Conservation (phyloP, 2,329 filamentous ascomycete genomes). For the Metarhizium anisopliae region DNA sequence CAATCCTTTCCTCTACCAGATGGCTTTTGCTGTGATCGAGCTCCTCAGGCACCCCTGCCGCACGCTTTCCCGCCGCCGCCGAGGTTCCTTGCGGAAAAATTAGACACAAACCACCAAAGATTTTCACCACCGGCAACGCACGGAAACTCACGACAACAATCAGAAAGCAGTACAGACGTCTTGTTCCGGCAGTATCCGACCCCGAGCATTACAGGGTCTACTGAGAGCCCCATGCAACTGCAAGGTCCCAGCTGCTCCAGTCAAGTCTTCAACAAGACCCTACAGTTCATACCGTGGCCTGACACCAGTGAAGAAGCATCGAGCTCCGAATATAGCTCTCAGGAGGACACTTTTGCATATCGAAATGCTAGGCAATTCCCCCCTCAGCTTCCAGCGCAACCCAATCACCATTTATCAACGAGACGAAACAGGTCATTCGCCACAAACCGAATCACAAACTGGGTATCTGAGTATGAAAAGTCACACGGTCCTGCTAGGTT, state of each 20-base stretch:
- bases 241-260: neutral
- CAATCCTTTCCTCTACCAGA: conserved; percentile 12
- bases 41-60: neutral
- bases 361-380: conserved; percentile 22
- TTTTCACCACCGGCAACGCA: neutral
- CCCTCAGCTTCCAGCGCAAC: conserved; percentile 21
- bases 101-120: neutral
- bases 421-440: conserved; percentile 17
- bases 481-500: conserved; percentile 14
- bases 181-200: neutral
- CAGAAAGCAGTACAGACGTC: neutral
- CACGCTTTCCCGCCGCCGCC: neutral
- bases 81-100: neutral
- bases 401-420: conserved; percentile 11
- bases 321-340: conserved; percentile 16
- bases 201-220: neutral
- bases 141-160: neutral
- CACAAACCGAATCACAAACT: conserved; percentile 24
- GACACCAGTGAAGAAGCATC: neutral
- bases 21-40: neutral
- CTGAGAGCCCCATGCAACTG: neutral
- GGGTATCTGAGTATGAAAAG: conserved; percentile 23
- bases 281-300: conserved; percentile 2
- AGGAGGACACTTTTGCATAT: conserved; percentile 19
- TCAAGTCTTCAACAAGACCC: neutral